Conservation (phyloP, 2,329 filamentous ascomycete genomes). For the Clonostachys sp. region DNA sequence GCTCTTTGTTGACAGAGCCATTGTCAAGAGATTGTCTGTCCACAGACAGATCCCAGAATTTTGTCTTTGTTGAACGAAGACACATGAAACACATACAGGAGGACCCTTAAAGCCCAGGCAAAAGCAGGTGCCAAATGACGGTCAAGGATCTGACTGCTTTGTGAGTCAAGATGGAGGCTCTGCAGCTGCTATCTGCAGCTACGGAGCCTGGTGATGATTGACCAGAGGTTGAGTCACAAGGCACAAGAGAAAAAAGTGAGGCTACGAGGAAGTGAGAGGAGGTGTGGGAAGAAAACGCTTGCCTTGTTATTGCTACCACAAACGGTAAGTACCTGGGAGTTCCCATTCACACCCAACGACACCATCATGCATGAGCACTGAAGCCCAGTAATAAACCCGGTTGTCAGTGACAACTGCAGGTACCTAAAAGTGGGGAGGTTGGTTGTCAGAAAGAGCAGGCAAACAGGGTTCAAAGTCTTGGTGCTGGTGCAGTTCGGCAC, state of each 20-base stretch:
- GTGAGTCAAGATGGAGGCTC: not conserved
- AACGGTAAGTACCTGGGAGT: not conserved
- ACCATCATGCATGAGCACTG: not conserved
- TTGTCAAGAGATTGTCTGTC: not conserved
- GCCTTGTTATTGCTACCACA: not conserved
- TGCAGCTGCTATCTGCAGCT: too few relatives aligned
- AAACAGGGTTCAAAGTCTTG: not conserved
- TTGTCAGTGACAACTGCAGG: not conserved
- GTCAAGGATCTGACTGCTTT: not conserved
- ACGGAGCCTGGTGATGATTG: too few relatives aligned
- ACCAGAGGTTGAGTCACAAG: not conserved
- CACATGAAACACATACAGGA: too few relatives aligned
- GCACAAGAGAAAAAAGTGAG: not conserved
- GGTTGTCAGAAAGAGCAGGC: not conserved
- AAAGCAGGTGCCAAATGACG: too few relatives aligned
- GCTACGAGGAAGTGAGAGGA: not conserved
- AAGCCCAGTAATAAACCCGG: not conserved
- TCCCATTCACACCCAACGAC: not conserved
- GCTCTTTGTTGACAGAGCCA: conserved; percentile 1
- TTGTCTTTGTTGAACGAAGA: too few relatives aligned
- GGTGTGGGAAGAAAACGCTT: not conserved
- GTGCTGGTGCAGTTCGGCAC: not conserved
- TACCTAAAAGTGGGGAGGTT: not conserved
- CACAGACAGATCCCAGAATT: too few relatives aligned
- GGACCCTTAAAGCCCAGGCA: too few relatives aligned